Conservation (phyloP, 148 eudicot species). For the Polygonum maritimum region DNA sequence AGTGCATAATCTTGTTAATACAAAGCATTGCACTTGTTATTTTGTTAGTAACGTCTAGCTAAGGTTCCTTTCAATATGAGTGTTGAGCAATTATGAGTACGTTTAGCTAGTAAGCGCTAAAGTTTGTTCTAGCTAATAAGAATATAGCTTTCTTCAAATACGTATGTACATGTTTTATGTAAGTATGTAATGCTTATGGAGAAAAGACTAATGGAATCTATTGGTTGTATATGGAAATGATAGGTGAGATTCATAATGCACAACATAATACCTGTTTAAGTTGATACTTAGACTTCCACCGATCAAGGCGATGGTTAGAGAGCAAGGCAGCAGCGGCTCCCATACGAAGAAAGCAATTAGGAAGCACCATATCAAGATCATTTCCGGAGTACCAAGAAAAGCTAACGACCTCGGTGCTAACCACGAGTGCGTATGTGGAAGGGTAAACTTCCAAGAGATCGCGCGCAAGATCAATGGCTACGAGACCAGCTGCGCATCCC, state of each 20-base stretch:
- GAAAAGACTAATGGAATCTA: too few relatives aligned
- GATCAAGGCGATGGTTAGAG: conserved; percentile 36
- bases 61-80: neutral
- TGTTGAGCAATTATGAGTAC: too few relatives aligned
- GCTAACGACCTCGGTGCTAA: conserved; percentile 55
- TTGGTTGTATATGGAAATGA: too few relatives aligned
- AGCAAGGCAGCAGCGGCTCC: conserved; percentile 68
- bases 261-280: conserved; percentile 44
- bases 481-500: conserved; percentile 72
- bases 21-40: neutral
- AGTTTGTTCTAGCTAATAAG: too few relatives aligned
- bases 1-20: too few relatives aligned
- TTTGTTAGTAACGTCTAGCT: neutral
- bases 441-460: conserved; percentile 46
- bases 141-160: too few relatives aligned
- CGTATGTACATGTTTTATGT: neutral
- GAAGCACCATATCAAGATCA: conserved; percentile 52
- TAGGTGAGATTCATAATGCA: too few relatives aligned
- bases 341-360: conserved; percentile 73
- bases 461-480: conserved; percentile 59
- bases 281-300: conserved; percentile 63
- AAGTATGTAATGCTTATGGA: too few relatives aligned
- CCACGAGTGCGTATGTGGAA: conserved; percentile 52
- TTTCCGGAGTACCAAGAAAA: conserved; percentile 59
- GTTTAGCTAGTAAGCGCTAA: too few relatives aligned